Evolutionary conservation across 108 stramenopile genomes (phyloP).

Genomic region (Pseudonitzschia multistriata): DNA sequence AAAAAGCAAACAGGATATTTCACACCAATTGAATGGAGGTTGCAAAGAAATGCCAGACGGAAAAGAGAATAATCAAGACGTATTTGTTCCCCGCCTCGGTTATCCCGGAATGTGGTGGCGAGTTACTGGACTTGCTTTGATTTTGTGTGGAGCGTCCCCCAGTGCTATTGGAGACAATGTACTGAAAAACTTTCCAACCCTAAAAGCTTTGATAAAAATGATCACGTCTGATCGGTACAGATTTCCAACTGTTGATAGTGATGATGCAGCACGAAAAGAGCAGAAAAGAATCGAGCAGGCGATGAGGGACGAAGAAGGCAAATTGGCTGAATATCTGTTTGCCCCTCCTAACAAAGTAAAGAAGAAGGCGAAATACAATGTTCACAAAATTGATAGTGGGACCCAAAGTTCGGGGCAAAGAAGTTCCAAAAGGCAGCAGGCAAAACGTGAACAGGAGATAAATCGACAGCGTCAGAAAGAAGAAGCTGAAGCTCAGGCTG

Average conservation of each 20-base stretch:
- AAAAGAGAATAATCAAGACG: neutral
- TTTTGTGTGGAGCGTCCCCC: conserved; percentile 54
- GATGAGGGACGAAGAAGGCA: conserved; percentile 54
- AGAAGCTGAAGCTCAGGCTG: conserved; percentile 42
- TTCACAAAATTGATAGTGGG: conserved; percentile 6
- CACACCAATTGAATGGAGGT: neutral
- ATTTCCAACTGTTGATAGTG: conserved; percentile 78
- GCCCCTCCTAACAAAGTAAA: conserved; percentile 34
- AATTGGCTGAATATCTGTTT: conserved; percentile 62
- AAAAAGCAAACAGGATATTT: conserved; percentile 5
- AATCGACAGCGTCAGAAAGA: conserved; percentile 46
- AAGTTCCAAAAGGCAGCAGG: conserved; percentile 51
- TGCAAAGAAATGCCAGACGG: neutral
- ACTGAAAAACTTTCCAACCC: conserved; percentile 63
- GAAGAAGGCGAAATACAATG: conserved; percentile 25
- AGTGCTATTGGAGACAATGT: conserved; percentile 40
- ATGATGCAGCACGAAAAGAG: conserved; percentile 48
- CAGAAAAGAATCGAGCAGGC: conserved; percentile 54
- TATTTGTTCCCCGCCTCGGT: conserved; percentile 39
- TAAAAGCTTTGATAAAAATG: conserved; percentile 75
- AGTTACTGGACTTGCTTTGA: conserved; percentile 55
- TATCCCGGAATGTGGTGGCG: conserved; percentile 76
- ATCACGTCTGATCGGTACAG: conserved; percentile 65
- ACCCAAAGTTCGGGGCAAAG: conserved; percentile 30
- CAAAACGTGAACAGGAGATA: conserved; percentile 41